Conservation (phyloP, 805 yeast genomes). For the Kodamaea restingae region DNA sequence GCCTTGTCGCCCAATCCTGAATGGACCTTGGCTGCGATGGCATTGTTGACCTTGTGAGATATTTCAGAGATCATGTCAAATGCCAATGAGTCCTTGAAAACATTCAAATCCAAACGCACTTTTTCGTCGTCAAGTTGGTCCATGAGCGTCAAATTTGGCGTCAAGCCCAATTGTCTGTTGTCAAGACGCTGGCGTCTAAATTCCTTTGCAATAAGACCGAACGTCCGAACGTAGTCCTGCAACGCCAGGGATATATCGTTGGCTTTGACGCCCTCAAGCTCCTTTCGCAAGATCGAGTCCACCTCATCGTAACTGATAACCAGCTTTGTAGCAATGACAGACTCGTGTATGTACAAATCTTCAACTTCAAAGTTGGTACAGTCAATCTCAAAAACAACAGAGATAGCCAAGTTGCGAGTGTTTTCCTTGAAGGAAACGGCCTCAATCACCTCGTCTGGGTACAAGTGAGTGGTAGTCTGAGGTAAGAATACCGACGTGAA, state of each 20-base stretch:
- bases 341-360: constrained; percentile 72
- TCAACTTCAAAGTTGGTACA: constrained; percentile 66
- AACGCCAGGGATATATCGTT: constrained; percentile 49
- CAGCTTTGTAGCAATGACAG: constrained; percentile 61
- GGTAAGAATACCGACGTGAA: constrained; percentile 86
- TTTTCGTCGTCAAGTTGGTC: constrained; percentile 85
- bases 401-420: constrained; percentile 60
- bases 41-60: constrained; percentile 72
- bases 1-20: constrained; percentile 77
- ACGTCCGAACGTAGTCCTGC: constrained; percentile 59
- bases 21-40: constrained; percentile 77
- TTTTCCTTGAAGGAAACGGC: constrained; percentile 58
- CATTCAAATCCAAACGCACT: constrained; percentile 65
- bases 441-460: constrained; percentile 63
- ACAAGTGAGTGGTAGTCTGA: constrained; percentile 62
- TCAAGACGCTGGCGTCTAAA: constrained; percentile 65
- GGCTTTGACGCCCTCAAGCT: constrained; percentile 17
- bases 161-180: constrained; percentile 44
- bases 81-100: constrained; percentile 59
- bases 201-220: constrained; percentile 61
- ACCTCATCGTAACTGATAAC: constrained; percentile 52
- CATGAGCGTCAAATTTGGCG: constrained; percentile 58
- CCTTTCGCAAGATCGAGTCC: constrained; percentile 42
- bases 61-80: constrained; percentile 68
- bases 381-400: constrained; percentile 79